These are phyloP conservation scores for Keithomyces neogunnii DNA, from an alignment of 2,329 filamentous ascomycete species.

Conservation along the genomic window DNA sequence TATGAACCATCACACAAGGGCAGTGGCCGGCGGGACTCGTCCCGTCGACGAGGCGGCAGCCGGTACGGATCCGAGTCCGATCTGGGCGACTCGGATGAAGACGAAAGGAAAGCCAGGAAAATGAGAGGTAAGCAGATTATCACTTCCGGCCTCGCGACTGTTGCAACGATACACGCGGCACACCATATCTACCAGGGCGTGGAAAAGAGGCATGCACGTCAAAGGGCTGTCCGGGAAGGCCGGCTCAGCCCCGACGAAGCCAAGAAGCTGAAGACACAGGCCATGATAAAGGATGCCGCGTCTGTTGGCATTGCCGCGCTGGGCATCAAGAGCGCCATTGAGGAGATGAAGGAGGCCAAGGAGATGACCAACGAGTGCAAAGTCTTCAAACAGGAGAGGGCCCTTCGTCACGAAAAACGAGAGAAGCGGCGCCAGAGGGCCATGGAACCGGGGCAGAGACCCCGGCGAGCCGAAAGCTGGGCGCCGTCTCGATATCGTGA, in stretches of 20 bases:
- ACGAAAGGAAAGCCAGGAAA: slow-evolving; percentile 44
- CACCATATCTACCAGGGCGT: slow-evolving; percentile 51
- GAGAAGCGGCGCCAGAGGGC: slow-evolving; percentile 25
- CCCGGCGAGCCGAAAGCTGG: slow-evolving; percentile 37
- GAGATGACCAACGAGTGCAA: slow-evolving; percentile 39
- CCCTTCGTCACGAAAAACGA: slow-evolving; percentile 39
- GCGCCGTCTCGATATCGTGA: slow-evolving; percentile 30
- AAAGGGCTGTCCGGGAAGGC: slow-evolving; percentile 46
- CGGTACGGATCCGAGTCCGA: slow-evolving; percentile 45
- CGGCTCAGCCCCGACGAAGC: slow-evolving; percentile 41
- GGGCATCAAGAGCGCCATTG: slow-evolving; percentile 48
- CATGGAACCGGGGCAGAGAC: slow-evolving; percentile 22
- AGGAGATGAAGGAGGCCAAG: slow-evolving; percentile 47
- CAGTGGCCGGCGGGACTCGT: slow-evolving; percentile 28
- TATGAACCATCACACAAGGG: slow-evolving; percentile 35
- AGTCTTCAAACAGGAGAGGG: slow-evolving; percentile 41
- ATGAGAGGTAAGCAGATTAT: slow-evolving; percentile 56
- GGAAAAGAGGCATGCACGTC: slow-evolving; percentile 45
- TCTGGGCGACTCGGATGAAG: slow-evolving; percentile 49
- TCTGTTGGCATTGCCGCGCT: slow-evolving; percentile 49
- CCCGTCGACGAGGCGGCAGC: slow-evolving; percentile 26
- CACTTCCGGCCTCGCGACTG: slow-evolving; percentile 46
- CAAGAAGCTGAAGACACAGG: slow-evolving; percentile 48
- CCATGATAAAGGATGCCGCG: slow-evolving; percentile 49
- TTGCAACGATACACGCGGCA: slow-evolving; percentile 53